These are phyloP conservation scores for Metarhizium brunneum DNA, from an alignment of 2,329 filamentous ascomycete genomes.

Conservation along the genomic window DNA sequence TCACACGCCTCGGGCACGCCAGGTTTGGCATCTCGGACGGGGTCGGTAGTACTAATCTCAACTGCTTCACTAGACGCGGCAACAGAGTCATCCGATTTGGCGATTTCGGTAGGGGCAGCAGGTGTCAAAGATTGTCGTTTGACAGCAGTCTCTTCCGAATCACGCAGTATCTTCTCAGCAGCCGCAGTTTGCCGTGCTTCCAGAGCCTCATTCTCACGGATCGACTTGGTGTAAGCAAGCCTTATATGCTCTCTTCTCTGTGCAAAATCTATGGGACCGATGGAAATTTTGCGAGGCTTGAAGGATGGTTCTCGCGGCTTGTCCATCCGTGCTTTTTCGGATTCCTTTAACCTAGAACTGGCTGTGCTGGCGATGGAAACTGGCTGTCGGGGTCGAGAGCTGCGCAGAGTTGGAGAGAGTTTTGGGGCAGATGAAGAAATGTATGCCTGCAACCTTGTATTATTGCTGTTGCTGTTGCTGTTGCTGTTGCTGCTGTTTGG, in stretches of 20 bases:
- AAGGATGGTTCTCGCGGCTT: constrained; percentile 28
- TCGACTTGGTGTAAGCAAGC: constrained; percentile 76
- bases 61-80: not conserved
- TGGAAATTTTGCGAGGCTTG: constrained; percentile 44
- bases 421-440: constrained; percentile 63
- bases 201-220: constrained; percentile 61
- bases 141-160: not conserved
- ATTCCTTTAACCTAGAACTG: constrained; percentile 56
- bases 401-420: constrained; percentile 69
- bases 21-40: not conserved
- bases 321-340: constrained; percentile 35
- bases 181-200: constrained; percentile 44
- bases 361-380: constrained; percentile 67
- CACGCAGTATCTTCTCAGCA: constrained; percentile 37
- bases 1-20: not conserved
- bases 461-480: constrained; percentile 41
- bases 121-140: constrained; percentile 26
- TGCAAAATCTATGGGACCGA: constrained; percentile 77
- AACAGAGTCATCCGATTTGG: not conserved
- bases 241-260: constrained; percentile 75
- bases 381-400: constrained; percentile 71
- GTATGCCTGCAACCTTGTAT: constrained; percentile 59
- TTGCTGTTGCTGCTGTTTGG: constrained; percentile 20
- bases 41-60: not conserved
- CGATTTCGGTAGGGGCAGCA: not conserved